Evolutionary conservation across 495 filamentous ascomycete genomes (phyloP).

Genomic region (Trichocladium antarcticum): DNA sequence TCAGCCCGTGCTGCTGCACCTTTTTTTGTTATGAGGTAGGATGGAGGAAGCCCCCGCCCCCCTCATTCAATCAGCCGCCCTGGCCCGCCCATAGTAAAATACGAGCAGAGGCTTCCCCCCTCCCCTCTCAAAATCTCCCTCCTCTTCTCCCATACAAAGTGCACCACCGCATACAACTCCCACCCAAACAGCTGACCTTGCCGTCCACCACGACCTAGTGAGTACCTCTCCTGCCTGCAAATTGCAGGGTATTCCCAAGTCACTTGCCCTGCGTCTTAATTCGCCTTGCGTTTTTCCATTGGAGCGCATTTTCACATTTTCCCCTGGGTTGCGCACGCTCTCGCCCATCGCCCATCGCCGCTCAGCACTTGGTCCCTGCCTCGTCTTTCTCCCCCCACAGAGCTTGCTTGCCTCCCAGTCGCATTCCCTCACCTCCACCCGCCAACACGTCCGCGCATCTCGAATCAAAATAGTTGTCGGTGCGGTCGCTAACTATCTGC

Average conservation of each 20-base stretch:
- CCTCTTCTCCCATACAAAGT: constrained; percentile 42
- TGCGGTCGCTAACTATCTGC: background rate
- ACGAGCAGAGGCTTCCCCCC: constrained; percentile 43
- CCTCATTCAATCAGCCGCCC: constrained; percentile 44
- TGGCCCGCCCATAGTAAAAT: constrained; percentile 53
- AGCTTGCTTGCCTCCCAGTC: constrained; percentile 1
- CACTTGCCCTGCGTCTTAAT: constrained; percentile 9
- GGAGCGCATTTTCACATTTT: constrained; percentile 1
- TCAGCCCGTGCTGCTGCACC: constrained; percentile 24
- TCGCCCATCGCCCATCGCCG: constrained; percentile 9
- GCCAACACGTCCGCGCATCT: constrained; percentile 4
- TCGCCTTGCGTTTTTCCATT: constrained; percentile 5
- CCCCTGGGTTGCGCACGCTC: constrained; percentile 1
- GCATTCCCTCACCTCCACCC: background rate
- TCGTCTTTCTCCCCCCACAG: constrained; percentile 4
- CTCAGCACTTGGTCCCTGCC: background rate
- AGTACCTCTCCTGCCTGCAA: constrained; percentile 20
- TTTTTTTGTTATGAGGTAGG: constrained; percentile 33
- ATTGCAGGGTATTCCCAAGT: constrained; percentile 17
- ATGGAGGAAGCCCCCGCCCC: constrained; percentile 26
- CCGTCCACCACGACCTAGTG: constrained; percentile 15
- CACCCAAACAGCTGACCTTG: constrained; percentile 19
- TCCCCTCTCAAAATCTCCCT: constrained; percentile 43
- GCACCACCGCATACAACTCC: constrained; percentile 19
- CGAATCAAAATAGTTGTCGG: constrained; percentile 6